phyloP scores from a whole-genome alignment of 805 yeast genomes.

The Lachancea fermentati region DNA sequence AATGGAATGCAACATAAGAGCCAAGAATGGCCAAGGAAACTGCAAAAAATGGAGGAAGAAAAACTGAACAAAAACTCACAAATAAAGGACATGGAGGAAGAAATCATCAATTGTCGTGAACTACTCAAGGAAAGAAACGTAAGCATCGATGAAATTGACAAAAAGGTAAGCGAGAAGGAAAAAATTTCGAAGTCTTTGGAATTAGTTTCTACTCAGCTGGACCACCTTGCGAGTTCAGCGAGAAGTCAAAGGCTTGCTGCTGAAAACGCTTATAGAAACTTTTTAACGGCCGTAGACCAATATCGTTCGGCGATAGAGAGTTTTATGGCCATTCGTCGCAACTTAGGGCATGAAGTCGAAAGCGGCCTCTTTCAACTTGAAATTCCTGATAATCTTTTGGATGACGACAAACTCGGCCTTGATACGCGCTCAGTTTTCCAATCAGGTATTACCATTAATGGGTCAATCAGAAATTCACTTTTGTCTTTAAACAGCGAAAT shows the following conservation, averaged over 20 bases:
- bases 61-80: constrained; percentile 41
- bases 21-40: constrained; percentile 53
- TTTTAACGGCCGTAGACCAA: constrained; percentile 47
- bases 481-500: constrained; percentile 33
- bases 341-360: constrained; percentile 21
- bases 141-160: constrained; percentile 57
- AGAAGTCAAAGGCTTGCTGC: constrained; percentile 47
- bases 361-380: constrained; percentile 37
- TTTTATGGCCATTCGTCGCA: constrained; percentile 19
- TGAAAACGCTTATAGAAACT: constrained; percentile 42
- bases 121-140: constrained; percentile 51
- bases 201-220: constrained; percentile 37
- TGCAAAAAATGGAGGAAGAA: constrained; percentile 54
- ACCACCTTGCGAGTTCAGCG: constrained; percentile 41
- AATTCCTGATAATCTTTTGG: constrained; percentile 13
- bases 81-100: constrained; percentile 37
- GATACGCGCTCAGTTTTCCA: not conserved
- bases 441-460: constrained; percentile 5
- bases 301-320: constrained; percentile 52
- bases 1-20: constrained; percentile 61
- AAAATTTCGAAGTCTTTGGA: constrained; percentile 51
- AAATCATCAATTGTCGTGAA: constrained; percentile 37
- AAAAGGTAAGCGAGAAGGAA: constrained; percentile 57
- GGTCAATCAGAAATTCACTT: constrained; percentile 30
- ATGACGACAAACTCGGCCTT: constrained; percentile 13